Conservation (phyloP, 2,329 filamentous ascomycete genomes). For the Trichoderma sp. region DNA sequence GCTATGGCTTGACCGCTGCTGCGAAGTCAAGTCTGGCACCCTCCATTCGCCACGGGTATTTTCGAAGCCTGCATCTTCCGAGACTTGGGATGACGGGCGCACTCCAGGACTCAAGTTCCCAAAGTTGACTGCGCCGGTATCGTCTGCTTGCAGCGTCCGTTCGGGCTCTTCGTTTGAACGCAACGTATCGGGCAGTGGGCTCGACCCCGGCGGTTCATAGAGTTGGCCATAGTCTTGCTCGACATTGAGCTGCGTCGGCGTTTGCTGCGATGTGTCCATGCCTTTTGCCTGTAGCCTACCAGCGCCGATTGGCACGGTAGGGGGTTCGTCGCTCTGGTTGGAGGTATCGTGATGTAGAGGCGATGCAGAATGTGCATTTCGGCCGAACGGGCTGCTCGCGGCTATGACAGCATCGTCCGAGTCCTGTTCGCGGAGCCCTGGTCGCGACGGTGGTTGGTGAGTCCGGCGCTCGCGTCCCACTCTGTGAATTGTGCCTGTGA, state of each 20-base stretch:
- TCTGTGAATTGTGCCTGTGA: not conserved
- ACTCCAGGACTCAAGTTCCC: conserved; percentile 35
- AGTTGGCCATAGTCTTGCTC: conserved; percentile 54
- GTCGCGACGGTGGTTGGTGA: conserved; percentile 11
- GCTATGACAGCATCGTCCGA: conserved; percentile 18
- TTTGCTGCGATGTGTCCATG: conserved; percentile 49
- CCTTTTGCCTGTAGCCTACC: conserved; percentile 26
- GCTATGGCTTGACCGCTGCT: conserved; percentile 29
- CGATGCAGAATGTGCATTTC: conserved; percentile 4
- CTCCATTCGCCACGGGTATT: conserved; percentile 41
- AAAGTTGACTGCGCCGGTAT: conserved; percentile 51
- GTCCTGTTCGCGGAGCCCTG: not conserved
- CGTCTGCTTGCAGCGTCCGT: conserved; percentile 43
- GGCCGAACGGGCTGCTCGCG: conserved; percentile 18
- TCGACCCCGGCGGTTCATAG: conserved; percentile 30
- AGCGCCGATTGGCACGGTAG: conserved; percentile 22
- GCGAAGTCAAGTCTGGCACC: conserved; percentile 33
- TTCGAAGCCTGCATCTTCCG: conserved; percentile 41
- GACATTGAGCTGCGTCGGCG: conserved; percentile 55
- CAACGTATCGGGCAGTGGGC: conserved; percentile 29
- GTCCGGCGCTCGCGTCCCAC: conserved; percentile 7
- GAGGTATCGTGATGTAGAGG: not conserved
- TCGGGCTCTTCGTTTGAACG: conserved; percentile 30
- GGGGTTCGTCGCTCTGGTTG: conserved; percentile 20
- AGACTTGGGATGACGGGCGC: conserved; percentile 41